Evolutionary conservation across 2,329 filamentous ascomycete species (phyloP), one percentile per base, ranked within the genome.

Genomic region (Fusarium dimerum): DNA sequence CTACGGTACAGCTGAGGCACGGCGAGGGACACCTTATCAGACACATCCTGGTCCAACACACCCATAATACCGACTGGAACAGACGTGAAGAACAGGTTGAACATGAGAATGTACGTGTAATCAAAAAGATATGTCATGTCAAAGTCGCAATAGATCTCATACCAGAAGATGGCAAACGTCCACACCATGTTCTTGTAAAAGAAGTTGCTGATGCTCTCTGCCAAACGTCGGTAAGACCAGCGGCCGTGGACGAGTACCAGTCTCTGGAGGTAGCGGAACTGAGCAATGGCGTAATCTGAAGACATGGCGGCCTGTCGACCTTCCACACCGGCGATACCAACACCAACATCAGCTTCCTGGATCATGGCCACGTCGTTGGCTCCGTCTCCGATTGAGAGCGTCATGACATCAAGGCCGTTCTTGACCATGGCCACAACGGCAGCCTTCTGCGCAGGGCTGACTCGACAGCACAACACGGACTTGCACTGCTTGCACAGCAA

Each of bases 171-270:
- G 41, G 88, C 84, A 68, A 97, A 93, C 1, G 91, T 94, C 94
- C 94, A 99, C 47, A 97, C 88, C 73, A 99, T 89, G 77, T 97
- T 99, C 88, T 99, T 99, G 84, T 97, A 99, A 79, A 99, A 99
- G 81, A 99, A 99, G 72, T 99, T 99, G 71, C 92, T 91, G 66
- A 95, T 97, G 43, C 88, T 90, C 76, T 99, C 94, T 30, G 88
- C 91, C 70, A 99, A 77, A 64, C 94, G 86, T 48, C 93, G 85
- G 75, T 99, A 99, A n/a, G 92, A 96, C 90, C 92, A 97, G 52
- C 92, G 85, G 52, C 92, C 92, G 68, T 97, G 92, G 5, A 97
- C 92, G 17, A 97, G 82, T 30, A 97, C 83, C 55, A 97, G 78
- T 49, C 92, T 81, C 64, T 92, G 87, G 47, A 97, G 78, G 76